These are phyloP conservation scores for Nothophaeocryptopus gaeumannii DNA, from an alignment of 2,329 filamentous ascomycete genomes.

Conservation along the genomic window DNA sequence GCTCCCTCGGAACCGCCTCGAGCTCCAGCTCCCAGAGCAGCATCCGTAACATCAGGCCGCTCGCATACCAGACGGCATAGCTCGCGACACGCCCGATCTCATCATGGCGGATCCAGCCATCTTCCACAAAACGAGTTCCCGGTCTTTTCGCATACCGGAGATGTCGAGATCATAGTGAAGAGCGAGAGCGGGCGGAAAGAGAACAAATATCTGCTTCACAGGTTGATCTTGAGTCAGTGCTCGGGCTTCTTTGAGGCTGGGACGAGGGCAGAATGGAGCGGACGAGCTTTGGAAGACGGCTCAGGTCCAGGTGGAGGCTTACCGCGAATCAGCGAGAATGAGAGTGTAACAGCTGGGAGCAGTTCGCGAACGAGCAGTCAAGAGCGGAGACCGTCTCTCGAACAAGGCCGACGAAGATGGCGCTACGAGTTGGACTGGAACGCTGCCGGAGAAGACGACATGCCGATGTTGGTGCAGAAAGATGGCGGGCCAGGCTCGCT, in stretches of 20 bases:
- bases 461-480: slow-evolving; percentile 81
- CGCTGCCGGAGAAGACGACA: slow-evolving; percentile 62
- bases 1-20: slow-evolving; percentile 9
- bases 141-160: slow-evolving; percentile 82
- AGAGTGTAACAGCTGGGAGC: slow-evolving; percentile 28
- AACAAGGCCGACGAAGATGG: slow-evolving; percentile 63
- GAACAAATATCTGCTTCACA: slow-evolving; percentile 82
- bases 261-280: slow-evolving; percentile 33
- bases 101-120: slow-evolving; percentile 66
- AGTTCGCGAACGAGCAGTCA: slow-evolving; percentile 41
- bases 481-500: slow-evolving; percentile 43
- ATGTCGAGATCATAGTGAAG: slow-evolving; percentile 81
- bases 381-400: slow-evolving; percentile 30
- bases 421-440: slow-evolving; percentile 83
- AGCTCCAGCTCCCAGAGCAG: slow-evolving; percentile 10
- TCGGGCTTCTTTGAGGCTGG: slow-evolving; percentile 90
- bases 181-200: slow-evolving; percentile 63
- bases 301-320: slow-evolving; percentile 15
- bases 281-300: slow-evolving; percentile 18
- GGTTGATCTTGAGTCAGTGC: slow-evolving; percentile 81
- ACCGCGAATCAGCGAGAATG: slow-evolving; percentile 28
- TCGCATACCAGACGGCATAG: slow-evolving; percentile 56
- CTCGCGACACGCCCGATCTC: slow-evolving; percentile 71
- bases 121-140: slow-evolving; percentile 87
- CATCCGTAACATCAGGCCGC: slow-evolving; percentile 62